phyloP scores from a whole-genome alignment of 75 land plant species.

The Selaginella tamariscina region DNA sequence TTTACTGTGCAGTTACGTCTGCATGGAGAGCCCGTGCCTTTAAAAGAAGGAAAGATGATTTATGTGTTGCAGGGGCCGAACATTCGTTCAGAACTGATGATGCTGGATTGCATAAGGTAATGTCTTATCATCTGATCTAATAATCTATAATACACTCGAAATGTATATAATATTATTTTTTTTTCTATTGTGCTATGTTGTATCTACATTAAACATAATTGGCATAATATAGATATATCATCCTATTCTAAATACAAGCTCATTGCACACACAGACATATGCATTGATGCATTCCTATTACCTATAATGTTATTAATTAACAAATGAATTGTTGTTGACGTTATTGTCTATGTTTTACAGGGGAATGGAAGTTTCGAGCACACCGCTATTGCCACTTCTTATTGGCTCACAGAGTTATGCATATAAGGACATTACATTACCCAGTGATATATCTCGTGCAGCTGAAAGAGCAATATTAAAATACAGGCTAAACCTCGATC shows the following conservation, averaged over 20 bases:
- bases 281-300: no score
- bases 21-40: slow-evolving; percentile 11
- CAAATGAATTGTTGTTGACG: no score
- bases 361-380: slow-evolving; percentile 10
- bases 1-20: slow-evolving; percentile 18
- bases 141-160: no score
- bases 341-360: slow-evolving; percentile 14
- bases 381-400: slow-evolving; percentile 22
- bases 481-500: slow-evolving; percentile 20
- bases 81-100: slow-evolving; percentile 17
- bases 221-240: no score
- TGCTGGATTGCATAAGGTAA: slow-evolving; percentile 25
- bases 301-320: no score
- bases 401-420: background rate
- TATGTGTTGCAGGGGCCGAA: slow-evolving; percentile 22
- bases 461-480: slow-evolving; percentile 7
- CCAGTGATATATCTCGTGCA: background rate
- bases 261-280: no score
- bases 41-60: background rate
- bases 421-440: background rate
- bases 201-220: no score
- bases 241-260: no score
- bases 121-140: no score
- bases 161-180: no score
- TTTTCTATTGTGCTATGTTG: no score